Evolutionary conservation across 331 rosid species (phyloP).

Genomic region (Cydonia oblonga): DNA sequence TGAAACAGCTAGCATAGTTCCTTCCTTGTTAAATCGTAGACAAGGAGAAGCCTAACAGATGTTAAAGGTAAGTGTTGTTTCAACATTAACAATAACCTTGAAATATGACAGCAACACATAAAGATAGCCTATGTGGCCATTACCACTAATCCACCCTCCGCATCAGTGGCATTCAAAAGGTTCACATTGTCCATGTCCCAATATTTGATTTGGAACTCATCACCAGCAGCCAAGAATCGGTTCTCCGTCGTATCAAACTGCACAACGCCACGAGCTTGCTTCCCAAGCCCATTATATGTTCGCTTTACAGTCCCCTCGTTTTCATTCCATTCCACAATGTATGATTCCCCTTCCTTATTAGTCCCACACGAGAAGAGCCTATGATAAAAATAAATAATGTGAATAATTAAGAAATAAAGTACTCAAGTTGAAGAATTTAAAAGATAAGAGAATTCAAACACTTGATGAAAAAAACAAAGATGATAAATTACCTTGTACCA

Average conservation of each 20-base stretch:
- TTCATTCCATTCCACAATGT: slow-evolving; percentile 13
- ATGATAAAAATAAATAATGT: neutral
- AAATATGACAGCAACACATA: neutral
- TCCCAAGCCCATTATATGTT: slow-evolving; percentile 11
- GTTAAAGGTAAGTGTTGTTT: neutral
- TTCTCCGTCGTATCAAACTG: slow-evolving; percentile 10
- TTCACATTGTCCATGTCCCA: slow-evolving; percentile 18
- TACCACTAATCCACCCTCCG: slow-evolving; percentile 20
- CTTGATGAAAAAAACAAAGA: neutral
- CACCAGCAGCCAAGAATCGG: slow-evolving; percentile 14
- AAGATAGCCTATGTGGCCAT: neutral
- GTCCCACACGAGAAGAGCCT: slow-evolving; percentile 19
- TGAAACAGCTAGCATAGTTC: slow-evolving; percentile 11
- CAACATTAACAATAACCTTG: neutral
- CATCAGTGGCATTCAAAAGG: neutral
- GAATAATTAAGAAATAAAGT: neutral
- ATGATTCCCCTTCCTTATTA: slow-evolving; percentile 9
- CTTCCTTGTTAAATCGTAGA: slow-evolving; percentile 16
- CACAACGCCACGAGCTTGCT: neutral
- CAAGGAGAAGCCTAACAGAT: slow-evolving; percentile 15
- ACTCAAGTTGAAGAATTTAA: neutral
- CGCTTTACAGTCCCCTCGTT: slow-evolving; percentile 9
- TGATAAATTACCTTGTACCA: neutral
- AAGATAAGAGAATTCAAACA: neutral
- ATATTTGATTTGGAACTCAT: slow-evolving; percentile 9